phyloP scores from a whole-genome alignment of 2,329 filamentous ascomycete genomes.

The Phaeosphaeriaceae sp. region DNA sequence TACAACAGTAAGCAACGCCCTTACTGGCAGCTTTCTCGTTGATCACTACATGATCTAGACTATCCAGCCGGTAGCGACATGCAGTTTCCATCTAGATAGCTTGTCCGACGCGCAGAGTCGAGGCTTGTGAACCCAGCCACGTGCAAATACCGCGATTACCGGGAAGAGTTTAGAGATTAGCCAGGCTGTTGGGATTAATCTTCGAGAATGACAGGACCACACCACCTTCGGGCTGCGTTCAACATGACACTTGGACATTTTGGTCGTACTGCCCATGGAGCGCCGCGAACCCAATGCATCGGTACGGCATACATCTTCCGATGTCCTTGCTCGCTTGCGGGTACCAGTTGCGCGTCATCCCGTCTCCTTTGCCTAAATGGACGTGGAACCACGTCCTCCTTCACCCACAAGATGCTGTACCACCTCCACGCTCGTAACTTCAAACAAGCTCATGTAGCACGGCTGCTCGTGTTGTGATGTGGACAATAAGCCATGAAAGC shows the following conservation, averaged over 20 bases:
- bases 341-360: neutral
- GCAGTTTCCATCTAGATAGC: neutral
- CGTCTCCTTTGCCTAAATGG: neutral
- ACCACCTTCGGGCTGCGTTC: neutral
- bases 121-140: neutral
- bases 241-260: neutral
- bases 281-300: neutral
- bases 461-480: neutral
- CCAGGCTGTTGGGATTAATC: neutral
- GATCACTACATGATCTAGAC: neutral
- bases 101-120: neutral
- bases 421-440: neutral
- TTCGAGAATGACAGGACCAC: neutral
- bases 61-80: neutral
- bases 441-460: neutral
- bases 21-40: neutral
- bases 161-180: neutral
- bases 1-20: neutral
- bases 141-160: neutral
- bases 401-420: neutral
- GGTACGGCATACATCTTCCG: neutral
- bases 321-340: conserved; percentile 2
- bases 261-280: neutral
- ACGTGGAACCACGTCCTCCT: neutral
- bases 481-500: neutral